Conservation (phyloP, 169 alveolate species). For the Plasmodium gallinaceum region DNA sequence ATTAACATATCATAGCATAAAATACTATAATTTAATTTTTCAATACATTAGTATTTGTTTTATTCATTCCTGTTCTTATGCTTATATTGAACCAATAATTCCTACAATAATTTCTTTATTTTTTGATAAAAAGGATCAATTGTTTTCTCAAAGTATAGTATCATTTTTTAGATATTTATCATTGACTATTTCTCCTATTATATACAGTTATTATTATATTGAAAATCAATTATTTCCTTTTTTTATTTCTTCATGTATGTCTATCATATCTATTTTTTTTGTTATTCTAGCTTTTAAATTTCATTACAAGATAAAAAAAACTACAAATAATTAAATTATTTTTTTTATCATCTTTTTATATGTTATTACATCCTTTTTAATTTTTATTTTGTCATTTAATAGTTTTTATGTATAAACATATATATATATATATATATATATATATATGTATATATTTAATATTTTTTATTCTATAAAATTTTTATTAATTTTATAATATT, state of each 20-base stretch:
- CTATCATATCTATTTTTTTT: constrained; percentile 73
- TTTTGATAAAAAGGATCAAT: constrained; percentile 71
- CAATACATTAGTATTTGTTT: constrained; percentile 78
- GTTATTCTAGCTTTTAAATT: constrained; percentile 54
- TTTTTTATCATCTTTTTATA: neutral
- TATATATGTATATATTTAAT: constrained; percentile 1
- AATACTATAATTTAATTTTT: constrained; percentile 64
- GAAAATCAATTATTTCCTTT: constrained; percentile 73
- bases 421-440: constrained; percentile 4
- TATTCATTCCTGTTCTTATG: constrained; percentile 78
- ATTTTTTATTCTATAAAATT: neutral
- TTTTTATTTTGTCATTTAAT: neutral
- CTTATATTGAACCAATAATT: constrained; percentile 75
- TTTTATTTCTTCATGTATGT: constrained; percentile 70
- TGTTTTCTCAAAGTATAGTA: constrained; percentile 77
- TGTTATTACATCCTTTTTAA: neutral
- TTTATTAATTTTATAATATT: neutral
- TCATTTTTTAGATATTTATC: constrained; percentile 78
- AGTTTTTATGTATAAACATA: neutral
- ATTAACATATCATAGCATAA: constrained; percentile 63
- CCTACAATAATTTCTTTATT: constrained; percentile 77
- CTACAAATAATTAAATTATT: constrained; percentile 20
- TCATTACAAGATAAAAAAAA: constrained; percentile 52
- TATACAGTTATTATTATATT: constrained; percentile 74
- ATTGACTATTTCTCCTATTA: constrained; percentile 68